Conservation (phyloP, 768 basidiomycete species). For the Daedaleopsis sinensis region DNA sequence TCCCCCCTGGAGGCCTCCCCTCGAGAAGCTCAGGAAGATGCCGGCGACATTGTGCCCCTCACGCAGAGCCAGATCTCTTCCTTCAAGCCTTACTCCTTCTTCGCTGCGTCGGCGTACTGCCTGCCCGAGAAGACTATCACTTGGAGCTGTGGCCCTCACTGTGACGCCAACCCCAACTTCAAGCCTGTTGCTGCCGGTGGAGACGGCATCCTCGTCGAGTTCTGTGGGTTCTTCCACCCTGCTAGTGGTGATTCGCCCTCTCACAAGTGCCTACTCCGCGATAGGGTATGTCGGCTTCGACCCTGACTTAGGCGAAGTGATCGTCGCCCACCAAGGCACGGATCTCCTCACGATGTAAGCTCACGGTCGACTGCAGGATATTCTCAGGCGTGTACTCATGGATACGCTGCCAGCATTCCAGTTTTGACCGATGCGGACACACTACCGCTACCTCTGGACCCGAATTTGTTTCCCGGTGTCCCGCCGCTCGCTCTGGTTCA, state of each 20-base stretch:
- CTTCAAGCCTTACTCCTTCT: conserved; percentile 35
- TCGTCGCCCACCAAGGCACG: conserved; percentile 43
- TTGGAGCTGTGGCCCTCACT: conserved; percentile 41
- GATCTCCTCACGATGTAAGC: conserved; percentile 33
- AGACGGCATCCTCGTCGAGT: conserved; percentile 44
- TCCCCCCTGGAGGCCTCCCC: background rate
- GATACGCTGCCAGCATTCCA: conserved; percentile 32
- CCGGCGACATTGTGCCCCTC: background rate
- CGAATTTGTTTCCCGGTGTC: conserved; percentile 53
- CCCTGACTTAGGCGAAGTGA: conserved; percentile 36
- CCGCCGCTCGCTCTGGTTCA: conserved; percentile 44
- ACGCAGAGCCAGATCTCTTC: conserved; percentile 22
- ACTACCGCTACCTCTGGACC: conserved; percentile 35
- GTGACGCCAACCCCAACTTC: conserved; percentile 50
- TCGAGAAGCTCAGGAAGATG: background rate
- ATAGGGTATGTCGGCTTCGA: conserved; percentile 60
- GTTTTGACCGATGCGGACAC: conserved; percentile 47
- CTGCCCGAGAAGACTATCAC: conserved; percentile 25
- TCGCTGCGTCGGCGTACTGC: conserved; percentile 37
- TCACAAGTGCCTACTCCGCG: background rate
- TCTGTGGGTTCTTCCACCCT: conserved; percentile 33
- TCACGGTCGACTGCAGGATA: background rate
- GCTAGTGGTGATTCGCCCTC: background rate
- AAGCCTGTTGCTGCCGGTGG: conserved; percentile 52
- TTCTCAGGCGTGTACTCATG: background rate